Base-by-base conservation (phyloP, 257 asterid species). In the Solanum paucissectum region DNA sequence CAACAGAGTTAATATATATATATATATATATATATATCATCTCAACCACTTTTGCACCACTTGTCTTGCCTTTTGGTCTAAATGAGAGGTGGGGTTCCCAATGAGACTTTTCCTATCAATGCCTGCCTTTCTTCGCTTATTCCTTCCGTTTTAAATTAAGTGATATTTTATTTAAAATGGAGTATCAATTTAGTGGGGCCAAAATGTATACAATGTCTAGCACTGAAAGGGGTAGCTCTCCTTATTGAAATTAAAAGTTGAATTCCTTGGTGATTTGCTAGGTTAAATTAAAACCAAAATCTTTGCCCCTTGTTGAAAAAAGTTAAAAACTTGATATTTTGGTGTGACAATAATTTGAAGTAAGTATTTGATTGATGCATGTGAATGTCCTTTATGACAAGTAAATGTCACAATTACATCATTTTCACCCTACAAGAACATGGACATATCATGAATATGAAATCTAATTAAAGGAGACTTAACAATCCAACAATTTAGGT, bases 51-150 rank as follows among this genome's bases (percentile, higher is more conserved):
- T 76, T 40, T n/a, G 60, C 83, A 40, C 83, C 86, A 55, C 86
- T 83, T 83, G 86, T 49, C 55, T 83, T 83, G 52, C 55, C 86
- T 58, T 83, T 83, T 83, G 86, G 52, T 55, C 13, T 83, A 83
- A 83, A 76, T 76, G 83, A 40, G 83, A 76, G 60, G 83, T 38
- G 60, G 83, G 83, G 36, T 76, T n/a, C 60, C 36, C 7, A 76
- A 23, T 20, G 58, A 52, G 12, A 76, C 60, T 37, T 76, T 74
- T 23, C 34, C 34, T 76, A 38, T n/a, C 83, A 38, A 76, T 37
- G 11, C 52, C 10, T 36, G 3, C 32, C 32, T 36, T 74, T 37
- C 32, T 74, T 6, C 4, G 4, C 23, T 18, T 20, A 55, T 20
- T 52, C 9, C 9, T 9, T 55, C 2, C 4, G 5, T 55, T 55